Conservation (phyloP, 2,329 filamentous ascomycete species). For the Penicillium sp. region DNA sequence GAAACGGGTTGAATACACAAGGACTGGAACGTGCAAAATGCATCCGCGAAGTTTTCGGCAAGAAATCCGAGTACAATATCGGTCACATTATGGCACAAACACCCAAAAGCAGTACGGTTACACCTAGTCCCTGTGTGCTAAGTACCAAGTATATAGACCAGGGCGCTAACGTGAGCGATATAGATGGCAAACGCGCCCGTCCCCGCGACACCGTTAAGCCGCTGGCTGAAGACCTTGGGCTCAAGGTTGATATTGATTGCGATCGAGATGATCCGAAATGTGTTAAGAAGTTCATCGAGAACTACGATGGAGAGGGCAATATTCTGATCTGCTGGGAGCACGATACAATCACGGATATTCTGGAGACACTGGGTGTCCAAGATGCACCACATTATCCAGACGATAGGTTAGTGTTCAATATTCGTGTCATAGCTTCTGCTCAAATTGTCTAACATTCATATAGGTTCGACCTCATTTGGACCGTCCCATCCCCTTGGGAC, state of each 20-base stretch:
- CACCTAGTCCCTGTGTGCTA: neutral
- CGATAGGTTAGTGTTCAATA: slow-evolving; percentile 37
- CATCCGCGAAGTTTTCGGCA: slow-evolving; percentile 57
- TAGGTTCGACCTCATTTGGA: slow-evolving; percentile 58
- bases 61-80: slow-evolving; percentile 54
- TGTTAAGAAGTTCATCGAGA: slow-evolving; percentile 51
- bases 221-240: slow-evolving; percentile 54
- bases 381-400: slow-evolving; percentile 52
- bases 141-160: neutral
- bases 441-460: neutral
- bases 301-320: slow-evolving; percentile 53
- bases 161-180: slow-evolving; percentile 13
- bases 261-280: slow-evolving; percentile 56
- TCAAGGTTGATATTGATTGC: slow-evolving; percentile 56
- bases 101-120: slow-evolving; percentile 45
- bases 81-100: slow-evolving; percentile 58
- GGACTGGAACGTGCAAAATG: slow-evolving; percentile 60
- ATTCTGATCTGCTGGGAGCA: slow-evolving; percentile 65
- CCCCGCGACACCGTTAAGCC: slow-evolving; percentile 59
- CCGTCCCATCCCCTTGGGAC: slow-evolving; percentile 51
- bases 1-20: slow-evolving; percentile 50
- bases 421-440: neutral
- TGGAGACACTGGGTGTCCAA: slow-evolving; percentile 51
- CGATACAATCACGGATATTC: slow-evolving; percentile 52
- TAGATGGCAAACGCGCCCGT: slow-evolving; percentile 52